Percentiles rank a stretch among this genome's conserved stretches.
Conservation (phyloP, 2,329 filamentous ascomycete species). For the Akanthomyces lecanii region DNA sequence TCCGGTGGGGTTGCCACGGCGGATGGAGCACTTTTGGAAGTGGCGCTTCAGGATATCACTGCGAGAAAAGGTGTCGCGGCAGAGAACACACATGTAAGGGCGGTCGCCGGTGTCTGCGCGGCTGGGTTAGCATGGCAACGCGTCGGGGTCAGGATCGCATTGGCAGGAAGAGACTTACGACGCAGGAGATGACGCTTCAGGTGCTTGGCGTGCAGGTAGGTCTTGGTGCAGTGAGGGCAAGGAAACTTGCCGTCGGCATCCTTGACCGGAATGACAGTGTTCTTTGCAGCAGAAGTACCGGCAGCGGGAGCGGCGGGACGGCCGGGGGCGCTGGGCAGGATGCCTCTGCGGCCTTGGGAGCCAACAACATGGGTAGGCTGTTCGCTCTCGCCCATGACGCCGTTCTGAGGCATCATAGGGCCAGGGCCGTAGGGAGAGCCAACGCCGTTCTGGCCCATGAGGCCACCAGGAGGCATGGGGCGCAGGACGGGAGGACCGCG, state of each 20-base stretch:
- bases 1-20: conserved; percentile 91
- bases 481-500: conserved; percentile 58
- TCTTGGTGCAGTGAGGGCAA: conserved; percentile 97
- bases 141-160: conserved; percentile 20
- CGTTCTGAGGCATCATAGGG: conserved; percentile 53
- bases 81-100: conserved; percentile 96
- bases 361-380: conserved; percentile 89
- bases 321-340: conserved; percentile 85
- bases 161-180: conserved; percentile 62
- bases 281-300: conserved; percentile 68
- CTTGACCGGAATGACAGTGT: conserved; percentile 82
- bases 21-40: conserved; percentile 97
- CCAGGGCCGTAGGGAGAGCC: conserved; percentile 57
- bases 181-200: conserved; percentile 91
- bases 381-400: conserved; percentile 53
- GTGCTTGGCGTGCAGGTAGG: conserved; percentile 95
- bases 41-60: conserved; percentile 98
- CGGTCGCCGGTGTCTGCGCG: conserved; percentile 86
- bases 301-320: conserved; percentile 71
- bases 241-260: conserved; percentile 98
- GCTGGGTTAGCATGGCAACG: conserved; percentile 6
- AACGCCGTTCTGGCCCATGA: conserved; percentile 56
- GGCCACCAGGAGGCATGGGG: conserved; percentile 66
- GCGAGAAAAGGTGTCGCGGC: conserved; percentile 95
- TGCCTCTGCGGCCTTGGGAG: conserved; percentile 86